Base-by-base conservation (phyloP, 2,329 filamentous ascomycete species). In the Sporothrix euskadiensis region DNA sequence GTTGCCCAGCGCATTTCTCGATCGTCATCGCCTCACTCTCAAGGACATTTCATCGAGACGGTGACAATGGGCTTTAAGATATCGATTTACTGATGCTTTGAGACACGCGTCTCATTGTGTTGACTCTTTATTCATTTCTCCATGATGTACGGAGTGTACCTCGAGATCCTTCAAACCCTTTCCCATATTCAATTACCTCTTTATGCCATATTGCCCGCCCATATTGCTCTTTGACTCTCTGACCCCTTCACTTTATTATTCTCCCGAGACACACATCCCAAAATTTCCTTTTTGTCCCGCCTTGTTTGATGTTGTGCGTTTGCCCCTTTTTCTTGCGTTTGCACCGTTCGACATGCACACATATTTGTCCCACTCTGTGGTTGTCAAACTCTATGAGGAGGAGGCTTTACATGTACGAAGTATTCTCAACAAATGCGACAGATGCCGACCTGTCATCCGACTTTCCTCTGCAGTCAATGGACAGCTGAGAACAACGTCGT, bases 321-420 rank as follows among this genome's bases (percentile, higher is more conserved):
- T 56, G 30, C 66, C 66, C 66, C 66, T 63, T 52, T 35, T 52
- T 35, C 56, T 22, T 35, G 54, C 54, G 56, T 44, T 71, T 71
- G 35, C 41, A n/a, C 66, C 30, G 47, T 35, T 39, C 2, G 16
- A 32, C 47, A 56, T 22, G 8, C 66, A 54, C 26, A 22, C 19
- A 39, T 3, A 6, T 39, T 26, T 56, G 41, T 10, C 4, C 65
- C 26, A 52, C 44, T 22, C 41, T 14, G 22, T 32, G 12, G 44
- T 49, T 49, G 41, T 47, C 41, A n/a, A 49, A 35, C 8, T 44
- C 10, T 14, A 44, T 14, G 3, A 41, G 10, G 35, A 26, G 35
- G 14, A 63, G 39, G 61, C 61, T 47, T 10, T 26, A 26, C 26
- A 26, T 1, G 26, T 26, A 26, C 26, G 26, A 26, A 1, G 26